phyloP scores from a whole-genome alignment of 495 filamentous ascomycete genomes.

The Xylaria acuta region DNA sequence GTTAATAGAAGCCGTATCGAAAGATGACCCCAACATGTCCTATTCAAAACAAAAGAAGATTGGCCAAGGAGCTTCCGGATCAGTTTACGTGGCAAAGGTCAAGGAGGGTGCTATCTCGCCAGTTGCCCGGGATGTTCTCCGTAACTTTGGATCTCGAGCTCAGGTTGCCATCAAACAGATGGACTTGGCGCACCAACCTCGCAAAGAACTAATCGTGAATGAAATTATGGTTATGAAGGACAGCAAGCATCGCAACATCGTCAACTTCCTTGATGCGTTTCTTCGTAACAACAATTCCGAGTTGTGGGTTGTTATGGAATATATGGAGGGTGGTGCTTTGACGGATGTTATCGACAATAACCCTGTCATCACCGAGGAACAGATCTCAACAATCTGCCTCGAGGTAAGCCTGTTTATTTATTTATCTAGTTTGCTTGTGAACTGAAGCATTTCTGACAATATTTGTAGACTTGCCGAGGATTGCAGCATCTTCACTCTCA shows the following conservation, averaged over 20 bases:
- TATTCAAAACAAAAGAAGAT: conserved; percentile 99
- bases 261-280: conserved; percentile 98
- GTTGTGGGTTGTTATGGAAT: conserved; percentile 99
- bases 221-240: conserved; percentile 99
- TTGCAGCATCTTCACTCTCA: conserved; percentile 92
- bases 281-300: conserved; percentile 90
- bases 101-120: conserved; percentile 73
- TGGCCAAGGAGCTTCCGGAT: conserved; percentile 95
- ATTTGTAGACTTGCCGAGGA: conserved; percentile 85
- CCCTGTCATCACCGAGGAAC: conserved; percentile 84
- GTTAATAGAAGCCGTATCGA: conserved; percentile 88
- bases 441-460: conserved; percentile 44
- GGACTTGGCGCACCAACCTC: conserved; percentile 95
- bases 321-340: conserved; percentile 97
- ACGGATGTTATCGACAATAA: conserved; percentile 99
- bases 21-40: conserved; percentile 85
- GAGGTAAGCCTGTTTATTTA: conserved; percentile 66
- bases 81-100: conserved; percentile 95
- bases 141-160: conserved; percentile 70
- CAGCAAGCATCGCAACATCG: conserved; percentile 95
- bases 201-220: conserved; percentile 98
- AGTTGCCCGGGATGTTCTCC: conserved; percentile 69
- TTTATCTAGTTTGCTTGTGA: conserved; percentile 22
- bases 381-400: conserved; percentile 95
- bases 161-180: conserved; percentile 99